Evolutionary conservation across 2,329 filamentous ascomycete genomes (phyloP), one percentile per base, ranked within the genome.

Genomic region (Exophiala bonariae): DNA sequence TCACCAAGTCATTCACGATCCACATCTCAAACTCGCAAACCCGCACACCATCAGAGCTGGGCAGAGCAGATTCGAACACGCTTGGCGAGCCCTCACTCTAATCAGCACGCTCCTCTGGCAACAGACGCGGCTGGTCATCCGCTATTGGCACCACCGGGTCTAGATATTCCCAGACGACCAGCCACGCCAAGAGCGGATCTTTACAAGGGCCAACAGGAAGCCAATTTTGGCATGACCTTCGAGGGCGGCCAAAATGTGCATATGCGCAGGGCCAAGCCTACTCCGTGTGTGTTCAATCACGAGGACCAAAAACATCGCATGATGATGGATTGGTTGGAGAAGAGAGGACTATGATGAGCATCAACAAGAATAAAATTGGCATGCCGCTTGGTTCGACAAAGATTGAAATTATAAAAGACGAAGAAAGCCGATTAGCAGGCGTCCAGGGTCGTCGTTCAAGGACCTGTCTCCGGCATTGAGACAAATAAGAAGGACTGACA

Each of bases 221-320:
- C 45, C n/a, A 44, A 32, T 10, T 55, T 55, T 38, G 52, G 52
- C 6, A 55, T 55, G 52, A 51, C 45, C 17, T 55, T 55, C 34
- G 52, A 50, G 4, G 35, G 41, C 16, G 16, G n/a, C 23, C 20
- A 39, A 19, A 14, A 36, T 32, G 19, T 20, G 2, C 39, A 50
- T 36, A 31, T 48, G 20, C 23, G 46, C 14, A 41, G 35, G 17
- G 22, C 36, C 14, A 55, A 52, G 30, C 52, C 52, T 3, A 16
- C 28, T 3, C 22, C 43, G 2, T 49, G 23, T 19, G 28, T 35
- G 11, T 35, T 47, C 34, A 52, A 37, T 18, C 47, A 52, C 20
- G 52, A 55, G 38, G 52, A 55, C 18, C 45, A 55, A 11, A 55
- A 55, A 37, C 52, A 55, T 32, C 38, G 52, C 6, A 55, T 55